A percentile compares a stretch with the other conserved stretches of the same genome.
Evolutionary conservation across 75 land plant species (phyloP).

Genomic region (Cryptomeria japonica): DNA sequence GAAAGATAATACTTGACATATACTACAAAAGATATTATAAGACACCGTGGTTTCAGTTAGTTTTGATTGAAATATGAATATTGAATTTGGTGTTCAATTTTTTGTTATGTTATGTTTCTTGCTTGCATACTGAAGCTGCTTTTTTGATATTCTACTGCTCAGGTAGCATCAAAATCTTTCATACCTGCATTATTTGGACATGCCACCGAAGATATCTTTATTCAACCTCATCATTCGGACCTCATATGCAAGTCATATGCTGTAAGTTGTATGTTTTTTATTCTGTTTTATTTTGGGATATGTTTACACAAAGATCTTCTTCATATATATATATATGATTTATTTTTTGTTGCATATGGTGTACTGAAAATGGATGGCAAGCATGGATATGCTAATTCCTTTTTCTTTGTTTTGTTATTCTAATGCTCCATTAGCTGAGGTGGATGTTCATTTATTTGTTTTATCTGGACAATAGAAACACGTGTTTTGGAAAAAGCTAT

Average conservation of each 20-base stretch:
- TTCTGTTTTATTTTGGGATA: neutral
- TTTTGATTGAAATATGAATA: neutral
- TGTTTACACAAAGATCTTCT: neutral
- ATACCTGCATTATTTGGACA: slow-evolving; percentile 96
- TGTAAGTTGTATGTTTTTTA: slow-evolving; percentile 37
- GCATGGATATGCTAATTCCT: neutral
- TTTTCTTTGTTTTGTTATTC: neutral
- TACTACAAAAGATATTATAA: neutral
- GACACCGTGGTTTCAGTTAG: neutral
- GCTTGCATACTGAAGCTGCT: neutral
- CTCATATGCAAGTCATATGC: slow-evolving; percentile 78
- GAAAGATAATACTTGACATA: neutral
- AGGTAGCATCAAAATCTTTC: slow-evolving; percentile 86
- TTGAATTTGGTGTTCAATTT: neutral
- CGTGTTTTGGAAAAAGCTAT: neutral
- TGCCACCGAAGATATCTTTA: slow-evolving; percentile 89
- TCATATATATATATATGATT: neutral
- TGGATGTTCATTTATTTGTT: neutral
- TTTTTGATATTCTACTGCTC: slow-evolving; percentile 3
- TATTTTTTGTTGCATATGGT: neutral
- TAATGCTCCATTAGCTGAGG: neutral
- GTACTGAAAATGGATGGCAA: neutral
- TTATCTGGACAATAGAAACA: neutral
- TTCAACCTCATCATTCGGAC: slow-evolving; percentile 98
- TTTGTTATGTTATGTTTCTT: neutral